These are phyloP conservation scores for Xenoacremonium recifei DNA, from an alignment of 2,329 filamentous ascomycete species.

Conservation along the genomic window DNA sequence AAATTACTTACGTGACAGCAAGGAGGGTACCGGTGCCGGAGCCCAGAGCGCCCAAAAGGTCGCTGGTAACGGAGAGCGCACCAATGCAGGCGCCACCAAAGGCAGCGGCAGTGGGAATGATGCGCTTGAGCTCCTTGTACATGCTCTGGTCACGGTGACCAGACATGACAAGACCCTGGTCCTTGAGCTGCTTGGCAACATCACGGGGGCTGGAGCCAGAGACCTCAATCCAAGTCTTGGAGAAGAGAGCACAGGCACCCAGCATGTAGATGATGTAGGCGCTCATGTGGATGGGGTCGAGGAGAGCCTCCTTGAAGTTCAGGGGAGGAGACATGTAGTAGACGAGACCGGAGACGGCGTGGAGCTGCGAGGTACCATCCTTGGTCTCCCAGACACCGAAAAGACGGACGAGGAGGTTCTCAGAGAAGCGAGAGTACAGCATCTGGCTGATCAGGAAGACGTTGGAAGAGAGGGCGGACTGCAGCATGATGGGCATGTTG, in stretches of 20 bases:
- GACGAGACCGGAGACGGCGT: conserved; percentile 87
- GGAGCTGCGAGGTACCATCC: conserved; percentile 93
- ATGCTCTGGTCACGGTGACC: conserved; percentile 99
- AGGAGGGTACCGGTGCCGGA: conserved; percentile 97
- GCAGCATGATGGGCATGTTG: conserved; percentile 99
- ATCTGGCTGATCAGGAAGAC: conserved; percentile 99
- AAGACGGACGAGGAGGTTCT: conserved; percentile 96
- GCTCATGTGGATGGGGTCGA: conserved; percentile 94
- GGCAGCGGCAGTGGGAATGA: conserved; percentile 95
- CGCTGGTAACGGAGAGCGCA: conserved; percentile 90
- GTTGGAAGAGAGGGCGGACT: conserved; percentile 97
- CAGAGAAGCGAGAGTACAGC: conserved; percentile 98
- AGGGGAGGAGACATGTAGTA: conserved; percentile 99
- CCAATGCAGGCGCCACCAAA: conserved; percentile 99
- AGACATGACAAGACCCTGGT: conserved; percentile 98
- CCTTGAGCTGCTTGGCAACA: conserved; percentile 99
- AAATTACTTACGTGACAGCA: conserved; percentile 87
- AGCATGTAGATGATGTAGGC: conserved; percentile 98
- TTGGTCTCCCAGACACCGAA: conserved; percentile 98
- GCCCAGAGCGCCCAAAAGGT: conserved; percentile 92
- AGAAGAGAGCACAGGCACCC: conserved; percentile 95
- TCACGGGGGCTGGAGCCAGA: conserved; percentile 96
- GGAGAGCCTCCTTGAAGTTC: conserved; percentile 94
- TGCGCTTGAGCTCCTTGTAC: conserved; percentile 99
- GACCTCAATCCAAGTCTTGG: conserved; percentile 99